Conservation (phyloP, 441 rosid genomes). For the Syzygium syzygioides region DNA sequence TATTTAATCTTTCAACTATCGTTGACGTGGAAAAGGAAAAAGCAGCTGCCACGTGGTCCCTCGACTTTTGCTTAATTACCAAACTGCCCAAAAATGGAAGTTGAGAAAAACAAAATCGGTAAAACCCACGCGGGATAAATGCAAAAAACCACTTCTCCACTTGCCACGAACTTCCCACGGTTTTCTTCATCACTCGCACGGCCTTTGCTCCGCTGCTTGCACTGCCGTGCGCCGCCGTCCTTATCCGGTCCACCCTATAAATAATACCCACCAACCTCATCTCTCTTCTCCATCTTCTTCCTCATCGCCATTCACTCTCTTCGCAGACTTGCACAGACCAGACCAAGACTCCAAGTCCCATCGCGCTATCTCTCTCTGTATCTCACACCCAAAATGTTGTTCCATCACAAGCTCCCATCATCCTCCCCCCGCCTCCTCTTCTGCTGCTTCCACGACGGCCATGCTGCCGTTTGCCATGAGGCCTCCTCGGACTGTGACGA, state of each 20-base stretch:
- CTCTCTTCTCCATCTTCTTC: background rate
- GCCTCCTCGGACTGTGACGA: background rate
- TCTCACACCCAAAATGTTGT: accelerated
- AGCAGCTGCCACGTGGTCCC: background rate
- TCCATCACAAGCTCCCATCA: background rate
- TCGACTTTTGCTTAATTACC: background rate
- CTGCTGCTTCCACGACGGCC: background rate
- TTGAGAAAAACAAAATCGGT: background rate
- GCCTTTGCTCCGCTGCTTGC: background rate
- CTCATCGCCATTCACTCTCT: no score
- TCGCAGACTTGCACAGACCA: no score
- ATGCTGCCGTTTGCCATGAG: background rate
- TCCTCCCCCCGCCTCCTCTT: accelerated
- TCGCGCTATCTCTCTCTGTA: background rate
- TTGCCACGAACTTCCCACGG: no score
- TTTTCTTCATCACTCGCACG: no score
- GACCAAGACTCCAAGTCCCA: no score
- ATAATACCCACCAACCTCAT: background rate
- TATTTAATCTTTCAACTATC: no score
- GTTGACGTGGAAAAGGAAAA: no score
- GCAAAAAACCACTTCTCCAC: background rate
- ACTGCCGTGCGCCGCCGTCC: background rate
- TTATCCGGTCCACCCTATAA: background rate
- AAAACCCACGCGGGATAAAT: background rate
- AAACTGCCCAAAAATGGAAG: background rate